phyloP scores from a whole-genome alignment of 192 early-diverging fungal species.

The Rhizophagus clarus region DNA sequence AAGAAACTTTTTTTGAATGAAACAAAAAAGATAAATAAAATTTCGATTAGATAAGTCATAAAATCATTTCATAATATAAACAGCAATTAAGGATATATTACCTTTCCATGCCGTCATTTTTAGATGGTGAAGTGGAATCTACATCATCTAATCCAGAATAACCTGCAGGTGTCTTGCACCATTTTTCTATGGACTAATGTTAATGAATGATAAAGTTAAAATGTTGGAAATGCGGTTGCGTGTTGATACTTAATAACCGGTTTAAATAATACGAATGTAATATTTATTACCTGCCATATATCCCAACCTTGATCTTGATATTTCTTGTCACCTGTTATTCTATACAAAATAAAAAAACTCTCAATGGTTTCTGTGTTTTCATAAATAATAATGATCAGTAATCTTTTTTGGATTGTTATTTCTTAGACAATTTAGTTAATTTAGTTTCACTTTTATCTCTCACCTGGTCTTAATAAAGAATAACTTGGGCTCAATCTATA shows the following conservation, averaged over 20 bases:
- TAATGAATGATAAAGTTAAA: neutral
- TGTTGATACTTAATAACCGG: too few relatives aligned
- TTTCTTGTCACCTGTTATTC: constrained; percentile 63
- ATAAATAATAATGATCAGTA: too few relatives aligned
- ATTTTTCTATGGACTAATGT: constrained; percentile 45
- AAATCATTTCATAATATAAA: neutral
- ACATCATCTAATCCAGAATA: constrained; percentile 53
- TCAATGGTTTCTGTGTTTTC: constrained; percentile 63
- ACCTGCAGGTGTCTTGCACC: constrained; percentile 49
- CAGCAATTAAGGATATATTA: constrained; percentile 20
- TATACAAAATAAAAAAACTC: constrained; percentile 73
- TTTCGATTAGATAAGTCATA: neutral
- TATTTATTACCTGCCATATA: constrained; percentile 50
- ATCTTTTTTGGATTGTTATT: too few relatives aligned
- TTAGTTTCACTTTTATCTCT: neutral
- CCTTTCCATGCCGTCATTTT: constrained; percentile 60
- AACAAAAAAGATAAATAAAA: neutral
- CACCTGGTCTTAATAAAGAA: neutral
- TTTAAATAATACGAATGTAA: too few relatives aligned
- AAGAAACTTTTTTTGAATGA: neutral
- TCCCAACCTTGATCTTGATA: constrained; percentile 76
- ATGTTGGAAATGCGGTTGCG: too few relatives aligned
- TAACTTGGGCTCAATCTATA: neutral
- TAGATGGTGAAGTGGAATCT: neutral
- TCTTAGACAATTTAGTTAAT: neutral